phyloP scores from a whole-genome alignment of 129 eudicot species.

The Rutidosis leptorrhynchoides region DNA sequence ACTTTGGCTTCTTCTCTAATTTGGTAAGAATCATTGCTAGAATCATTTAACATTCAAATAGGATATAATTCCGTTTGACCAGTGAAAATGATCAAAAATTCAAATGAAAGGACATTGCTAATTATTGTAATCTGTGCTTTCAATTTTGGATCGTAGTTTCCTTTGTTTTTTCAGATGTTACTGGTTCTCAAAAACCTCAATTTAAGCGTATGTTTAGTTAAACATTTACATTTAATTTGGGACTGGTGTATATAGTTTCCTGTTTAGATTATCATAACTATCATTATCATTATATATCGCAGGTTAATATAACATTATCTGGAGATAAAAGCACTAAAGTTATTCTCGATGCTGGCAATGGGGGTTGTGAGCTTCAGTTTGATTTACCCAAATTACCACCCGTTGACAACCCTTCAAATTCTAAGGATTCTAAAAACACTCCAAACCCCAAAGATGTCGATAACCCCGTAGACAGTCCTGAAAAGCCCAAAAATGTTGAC shows the following conservation, averaged over 20 bases:
- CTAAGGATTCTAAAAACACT: background rate
- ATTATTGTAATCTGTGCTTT: background rate
- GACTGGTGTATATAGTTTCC: background rate
- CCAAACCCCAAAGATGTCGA: background rate
- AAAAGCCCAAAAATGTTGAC: background rate
- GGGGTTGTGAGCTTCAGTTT: slow-evolving; percentile 30
- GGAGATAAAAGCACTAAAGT: slow-evolving; percentile 34
- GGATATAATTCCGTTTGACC: background rate
- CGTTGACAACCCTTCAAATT: slow-evolving; percentile 11
- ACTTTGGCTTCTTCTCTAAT: background rate
- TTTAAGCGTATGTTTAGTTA: background rate
- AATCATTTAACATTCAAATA: background rate
- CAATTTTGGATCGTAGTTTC: background rate
- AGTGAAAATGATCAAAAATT: background rate
- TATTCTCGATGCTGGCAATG: slow-evolving; percentile 28
- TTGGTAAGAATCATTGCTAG: background rate
- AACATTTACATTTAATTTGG: background rate
- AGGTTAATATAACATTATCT: slow-evolving; percentile 30
- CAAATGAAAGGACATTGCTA: background rate
- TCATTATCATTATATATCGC: background rate
- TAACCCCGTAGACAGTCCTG: background rate
- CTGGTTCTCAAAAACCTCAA: background rate
- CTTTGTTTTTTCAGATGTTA: background rate
- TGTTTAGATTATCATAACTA: background rate
- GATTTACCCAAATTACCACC: slow-evolving; percentile 10